These are phyloP conservation scores for Serendipita sp. DNA, from an alignment of 1,284 basidiomycete species.

Conservation along the genomic window DNA sequence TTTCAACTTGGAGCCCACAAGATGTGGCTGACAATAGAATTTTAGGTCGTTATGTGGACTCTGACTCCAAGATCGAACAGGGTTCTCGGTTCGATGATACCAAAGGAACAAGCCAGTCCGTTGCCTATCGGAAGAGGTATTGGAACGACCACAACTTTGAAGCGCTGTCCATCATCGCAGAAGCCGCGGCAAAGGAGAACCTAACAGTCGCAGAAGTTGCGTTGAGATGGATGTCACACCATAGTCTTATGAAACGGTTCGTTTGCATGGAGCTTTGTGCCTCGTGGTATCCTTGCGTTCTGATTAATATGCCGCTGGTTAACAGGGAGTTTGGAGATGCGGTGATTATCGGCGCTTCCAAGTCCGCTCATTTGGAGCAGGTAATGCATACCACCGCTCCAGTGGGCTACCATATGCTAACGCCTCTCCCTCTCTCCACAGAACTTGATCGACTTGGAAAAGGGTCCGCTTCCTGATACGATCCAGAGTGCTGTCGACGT, in stretches of 20 bases:
- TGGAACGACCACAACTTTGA: constrained; percentile 11
- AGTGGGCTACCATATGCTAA: background rate
- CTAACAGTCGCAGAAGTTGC: constrained; percentile 21
- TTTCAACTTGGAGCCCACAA: constrained; percentile 14
- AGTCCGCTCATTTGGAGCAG: constrained; percentile 34
- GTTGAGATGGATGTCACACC: constrained; percentile 23
- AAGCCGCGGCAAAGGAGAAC: constrained; percentile 11
- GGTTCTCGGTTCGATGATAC: constrained; percentile 32
- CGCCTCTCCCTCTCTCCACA: constrained; percentile 13
- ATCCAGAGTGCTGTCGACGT: constrained; percentile 27
- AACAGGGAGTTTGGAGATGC: constrained; percentile 29
- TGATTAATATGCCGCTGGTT: too few species aligned
- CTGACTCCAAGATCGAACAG: constrained; percentile 22
- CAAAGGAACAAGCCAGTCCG: constrained; percentile 19
- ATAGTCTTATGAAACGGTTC: constrained; percentile 12
- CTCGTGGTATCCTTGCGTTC: background rate
- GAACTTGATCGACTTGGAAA: constrained; percentile 42
- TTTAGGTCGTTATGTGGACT: constrained; percentile 23
- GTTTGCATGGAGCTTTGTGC: background rate
- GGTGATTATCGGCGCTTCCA: constrained; percentile 39
- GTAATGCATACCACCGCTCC: constrained; percentile 15
- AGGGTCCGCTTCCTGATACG: constrained; percentile 33
- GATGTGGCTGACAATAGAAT: constrained; percentile 11
- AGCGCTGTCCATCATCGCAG: constrained; percentile 6
- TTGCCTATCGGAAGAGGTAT: constrained; percentile 7